phyloP scores from a whole-genome alignment of 2,329 filamentous ascomycete species.

The Chrysoporthe cubensis region DNA sequence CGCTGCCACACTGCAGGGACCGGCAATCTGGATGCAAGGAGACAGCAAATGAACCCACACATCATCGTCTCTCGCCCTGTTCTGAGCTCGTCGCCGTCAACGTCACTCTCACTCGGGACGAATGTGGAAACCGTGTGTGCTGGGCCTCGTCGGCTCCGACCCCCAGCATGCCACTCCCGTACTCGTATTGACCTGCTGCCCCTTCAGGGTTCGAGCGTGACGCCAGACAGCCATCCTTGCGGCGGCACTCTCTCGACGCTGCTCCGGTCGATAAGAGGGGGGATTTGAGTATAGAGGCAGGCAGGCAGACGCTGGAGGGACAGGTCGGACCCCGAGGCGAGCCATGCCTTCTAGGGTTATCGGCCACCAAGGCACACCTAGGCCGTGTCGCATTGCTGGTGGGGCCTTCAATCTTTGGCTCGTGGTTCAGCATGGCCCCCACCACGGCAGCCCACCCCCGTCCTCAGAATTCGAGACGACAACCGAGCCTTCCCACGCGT shows the following conservation, averaged over 20 bases:
- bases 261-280: background rate
- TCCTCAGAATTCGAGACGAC: constrained; percentile 17
- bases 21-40: constrained; percentile 21
- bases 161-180: background rate
- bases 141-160: background rate
- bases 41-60: constrained; percentile 3
- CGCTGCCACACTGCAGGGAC: constrained; percentile 27
- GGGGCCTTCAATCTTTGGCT: constrained; percentile 10
- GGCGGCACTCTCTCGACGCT: background rate
- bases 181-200: constrained; percentile 10
- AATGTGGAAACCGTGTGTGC: background rate
- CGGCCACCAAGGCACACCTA: constrained; percentile 7
- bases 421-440: constrained; percentile 1
- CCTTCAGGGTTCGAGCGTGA: background rate
- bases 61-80: background rate
- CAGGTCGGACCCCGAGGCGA: constrained; percentile 21
- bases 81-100: background rate
- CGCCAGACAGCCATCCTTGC: background rate
- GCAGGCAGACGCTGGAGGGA: constrained; percentile 4
- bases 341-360: constrained; percentile 17
- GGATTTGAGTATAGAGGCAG: background rate
- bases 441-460: constrained; percentile 19
- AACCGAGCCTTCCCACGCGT: constrained; percentile 23
- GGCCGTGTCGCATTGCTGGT: constrained; percentile 20
- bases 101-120: background rate